A percentile compares a stretch with the other conserved stretches of the same genome.
Evolutionary conservation across 768 basidiomycete species (phyloP).

Genomic region (Termitomyces sp.): DNA sequence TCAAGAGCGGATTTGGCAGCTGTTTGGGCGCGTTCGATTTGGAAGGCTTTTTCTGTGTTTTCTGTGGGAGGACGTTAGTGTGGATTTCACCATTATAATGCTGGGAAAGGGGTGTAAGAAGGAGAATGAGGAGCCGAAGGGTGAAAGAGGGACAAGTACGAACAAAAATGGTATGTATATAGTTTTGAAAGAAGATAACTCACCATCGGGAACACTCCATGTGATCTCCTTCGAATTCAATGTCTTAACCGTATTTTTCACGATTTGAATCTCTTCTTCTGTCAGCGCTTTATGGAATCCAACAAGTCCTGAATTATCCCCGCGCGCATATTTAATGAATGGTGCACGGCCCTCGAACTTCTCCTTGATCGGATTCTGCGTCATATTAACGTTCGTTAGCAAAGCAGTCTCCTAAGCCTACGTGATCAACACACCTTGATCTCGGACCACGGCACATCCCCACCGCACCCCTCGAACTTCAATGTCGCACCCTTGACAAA

Average conservation of each 20-base stretch:
- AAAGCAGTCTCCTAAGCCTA: neutral
- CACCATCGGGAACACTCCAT: slow-evolving; percentile 64
- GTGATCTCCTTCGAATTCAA: slow-evolving; percentile 61
- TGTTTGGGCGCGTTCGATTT: slow-evolving; percentile 67
- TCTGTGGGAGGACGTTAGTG: slow-evolving; percentile 35
- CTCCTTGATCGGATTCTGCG: slow-evolving; percentile 44
- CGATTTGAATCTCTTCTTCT: slow-evolving; percentile 68
- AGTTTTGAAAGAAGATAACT: slow-evolving; percentile 14
- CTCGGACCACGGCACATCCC: slow-evolving; percentile 44
- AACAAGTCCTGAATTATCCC: slow-evolving; percentile 46
- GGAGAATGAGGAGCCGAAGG: neutral
- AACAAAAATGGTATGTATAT: neutral
- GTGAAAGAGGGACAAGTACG: neutral
- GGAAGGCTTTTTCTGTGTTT: slow-evolving; percentile 69
- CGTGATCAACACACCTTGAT: slow-evolving; percentile 37
- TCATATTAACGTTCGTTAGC: neutral
- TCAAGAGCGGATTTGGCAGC: slow-evolving; percentile 53
- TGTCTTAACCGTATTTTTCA: slow-evolving; percentile 61
- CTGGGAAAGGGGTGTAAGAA: neutral
- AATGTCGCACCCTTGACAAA: slow-evolving; percentile 51
- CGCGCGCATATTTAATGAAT: slow-evolving; percentile 47
- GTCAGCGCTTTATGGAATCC: slow-evolving; percentile 64
- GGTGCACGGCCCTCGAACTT: slow-evolving; percentile 46
- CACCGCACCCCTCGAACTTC: slow-evolving; percentile 53
- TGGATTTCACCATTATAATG: neutral